phyloP scores from a whole-genome alignment of 1,284 basidiomycete species.

The Pseudozyma pruni region DNA sequence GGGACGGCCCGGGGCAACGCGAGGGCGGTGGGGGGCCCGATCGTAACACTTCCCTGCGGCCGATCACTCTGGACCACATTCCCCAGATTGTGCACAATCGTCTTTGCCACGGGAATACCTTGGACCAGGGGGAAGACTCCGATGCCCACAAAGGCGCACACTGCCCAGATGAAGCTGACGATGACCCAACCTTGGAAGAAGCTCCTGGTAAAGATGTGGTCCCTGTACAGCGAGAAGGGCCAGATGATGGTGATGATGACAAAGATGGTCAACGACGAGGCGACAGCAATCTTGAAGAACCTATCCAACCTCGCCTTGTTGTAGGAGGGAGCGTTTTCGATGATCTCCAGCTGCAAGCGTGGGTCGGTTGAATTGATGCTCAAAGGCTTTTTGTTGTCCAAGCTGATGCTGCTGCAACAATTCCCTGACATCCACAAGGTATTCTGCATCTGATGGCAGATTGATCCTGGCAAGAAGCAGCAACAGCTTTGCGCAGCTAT shows the following conservation, averaged over 20 bases:
- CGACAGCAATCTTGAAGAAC: conserved; percentile 36
- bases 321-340: conserved; percentile 40
- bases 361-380: conserved; percentile 21
- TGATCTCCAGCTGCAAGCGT: conserved; percentile 40
- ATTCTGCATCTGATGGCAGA: no score
- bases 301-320: conserved; percentile 34
- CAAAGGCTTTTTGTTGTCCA: conserved; percentile 9
- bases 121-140: conserved; percentile 58
- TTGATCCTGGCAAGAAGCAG: no score
- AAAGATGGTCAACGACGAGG: conserved; percentile 41
- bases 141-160: conserved; percentile 55
- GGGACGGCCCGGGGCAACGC: no score
- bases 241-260: conserved; percentile 64
- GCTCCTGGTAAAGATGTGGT: conserved; percentile 61
- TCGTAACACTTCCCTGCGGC: no score
- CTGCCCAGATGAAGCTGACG: conserved; percentile 62
- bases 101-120: conserved; percentile 48
- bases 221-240: conserved; percentile 64
- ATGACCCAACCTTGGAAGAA: conserved; percentile 66
- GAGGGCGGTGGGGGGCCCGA: no score
- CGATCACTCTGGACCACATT: conserved; percentile 1
- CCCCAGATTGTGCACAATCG: conserved; percentile 22
- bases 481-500: no score
- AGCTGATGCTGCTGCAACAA: no score
- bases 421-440: no score